Base-by-base conservation (phyloP, 1,284 basidiomycete genomes). In the Fomitopsis schrenkii region DNA sequence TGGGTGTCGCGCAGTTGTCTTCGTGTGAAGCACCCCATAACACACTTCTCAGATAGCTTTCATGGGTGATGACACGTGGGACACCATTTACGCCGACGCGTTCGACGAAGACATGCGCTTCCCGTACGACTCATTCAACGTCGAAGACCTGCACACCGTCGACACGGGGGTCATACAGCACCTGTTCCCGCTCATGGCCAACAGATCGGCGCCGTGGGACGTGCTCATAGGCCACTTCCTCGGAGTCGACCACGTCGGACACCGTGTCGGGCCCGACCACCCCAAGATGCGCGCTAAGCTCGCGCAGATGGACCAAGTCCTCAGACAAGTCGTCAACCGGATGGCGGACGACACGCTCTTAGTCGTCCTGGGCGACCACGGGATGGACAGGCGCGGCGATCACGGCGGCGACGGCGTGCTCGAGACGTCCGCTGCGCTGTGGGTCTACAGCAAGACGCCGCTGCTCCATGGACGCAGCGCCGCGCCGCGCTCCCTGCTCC, bases 31-130 rank as follows among this genome's bases (percentile, higher is more conserved):
- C 36, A 15, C 57, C 57, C 64, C 62, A 63, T 61, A 65, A 66
- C 63, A 63, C 48, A 54, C 44, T 67, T 66, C 35, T 30, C 22
- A 77, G 83, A 77, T 88, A 59, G 90, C 90, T 0, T 93, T 98
- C 72, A 95, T 94, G 85, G 97, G 97, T 0, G 97, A 99, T 72
- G 94, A 98, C 72, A 99, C 97, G 0, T 99, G 97, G 97, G 84
- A 90, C 72, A 86, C 88, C 2, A 85, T 97, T 15, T 99, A 96
- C 71, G 93, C 96, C 0, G 75, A 83, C 56, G 77, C 86, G 1
- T 95, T 98, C 66, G 80, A 84, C 48, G 71, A 77, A 35, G 88
- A 90, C 65, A 86, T 91, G 76, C 81, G 87, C 1, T 90, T 87
- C 72, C 90, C 95, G 0, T 98, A 89, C 72, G 95, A 98, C 74